Evolutionary conservation across 75 land plant species (phyloP), one percentile per base, ranked within the genome.

Genomic region (Pinus albicaulis): DNA sequence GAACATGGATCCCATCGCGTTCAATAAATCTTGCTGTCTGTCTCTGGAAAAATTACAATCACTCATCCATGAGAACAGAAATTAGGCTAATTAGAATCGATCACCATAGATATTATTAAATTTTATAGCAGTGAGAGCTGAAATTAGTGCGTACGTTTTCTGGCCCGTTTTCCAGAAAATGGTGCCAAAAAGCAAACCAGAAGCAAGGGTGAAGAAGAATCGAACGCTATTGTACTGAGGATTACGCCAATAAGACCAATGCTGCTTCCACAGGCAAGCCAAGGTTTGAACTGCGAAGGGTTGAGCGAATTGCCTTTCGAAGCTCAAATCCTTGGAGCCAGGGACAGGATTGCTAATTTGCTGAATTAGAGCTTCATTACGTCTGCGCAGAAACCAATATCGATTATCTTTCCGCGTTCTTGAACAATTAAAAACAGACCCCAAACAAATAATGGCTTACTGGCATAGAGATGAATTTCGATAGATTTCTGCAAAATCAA

Each of bases 181-280:
- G 24, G 78, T 28, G 17, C 87, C 89, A 53, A 82, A 76, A 4
- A 82, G 7, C n/a, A 84, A 57, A 6, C 73, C 78, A 13, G 55
- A 2, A 0, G 80, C 57, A 0, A 81, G 57, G 14, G 87, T 76
- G 55, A 81, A 76, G 14, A 79, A 59, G 36, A 81, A 78, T 10
- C 89, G 76, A 41, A 80, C 57, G 31, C 77, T 56, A 48, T 80
- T 83, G 61, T 86, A 86, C 19, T 79, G 68, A 4, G 86, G 81
- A 52, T 81, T 83, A 16, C 82, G 57, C 89, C 84, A 87, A 44
- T 87, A 87, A 14, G 88, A 81, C 84, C 80, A 78, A 22, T 85
- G 72, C 62, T 81, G 87, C 73, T 87, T 87, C 88, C 88, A 85
- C 31, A 87, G 71, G n/a, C 88, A 87, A 26, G 89, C 84, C 41